Base-by-base conservation (phyloP, 202 grass and related monocot genomes). In the Musa balbisiana region DNA sequence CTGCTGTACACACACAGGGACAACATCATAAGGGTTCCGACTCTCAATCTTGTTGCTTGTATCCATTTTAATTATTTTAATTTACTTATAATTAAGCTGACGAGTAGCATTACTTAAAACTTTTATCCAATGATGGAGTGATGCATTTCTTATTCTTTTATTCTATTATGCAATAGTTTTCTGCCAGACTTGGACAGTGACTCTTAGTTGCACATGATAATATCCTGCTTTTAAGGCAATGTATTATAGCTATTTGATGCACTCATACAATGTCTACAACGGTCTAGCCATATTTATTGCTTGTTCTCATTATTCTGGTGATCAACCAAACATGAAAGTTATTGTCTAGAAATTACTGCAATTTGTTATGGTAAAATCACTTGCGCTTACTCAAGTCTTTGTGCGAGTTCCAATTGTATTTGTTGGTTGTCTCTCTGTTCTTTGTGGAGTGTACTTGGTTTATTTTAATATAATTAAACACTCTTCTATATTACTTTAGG, bases 401-500 rank as follows among this genome's bases (percentile, higher is more conserved):
- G 33, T 43, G 33, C 5, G 5, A 43, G 33, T 43, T 43, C 33
- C 33, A 43, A 43, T 43, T 43, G 33, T 43, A 43, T 43, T 43
- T 43, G 33, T 33, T 74, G 73, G 21, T 49, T 75, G 33, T 49
- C 33, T 43, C 33, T 43, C 5, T 43, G 33, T 43, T 43, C 33
- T 43, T 43, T 8, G 33, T 43, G 33, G 33, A 20, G 17, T 19
- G 49, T 15, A n/a, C 11, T 70, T n/a, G 16, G 14, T 70, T 16
- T 33, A 1, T 20, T 70, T 15, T 13, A 16, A 51, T 49, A 51
- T 50, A 16, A n/a, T 10, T 70, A 10, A 20, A 43, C 33, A 51
- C 87, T 51, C 78, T 78, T 71, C 51, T 71, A 55, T 49, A 17
- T 69, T 59, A 12, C 26, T 25, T 73, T 87, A 97, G 93, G 93